Evolutionary conservation across 495 filamentous ascomycete genomes (phyloP), one percentile per base, ranked within the genome.

Genomic region (Barbatosphaeria neglecta): DNA sequence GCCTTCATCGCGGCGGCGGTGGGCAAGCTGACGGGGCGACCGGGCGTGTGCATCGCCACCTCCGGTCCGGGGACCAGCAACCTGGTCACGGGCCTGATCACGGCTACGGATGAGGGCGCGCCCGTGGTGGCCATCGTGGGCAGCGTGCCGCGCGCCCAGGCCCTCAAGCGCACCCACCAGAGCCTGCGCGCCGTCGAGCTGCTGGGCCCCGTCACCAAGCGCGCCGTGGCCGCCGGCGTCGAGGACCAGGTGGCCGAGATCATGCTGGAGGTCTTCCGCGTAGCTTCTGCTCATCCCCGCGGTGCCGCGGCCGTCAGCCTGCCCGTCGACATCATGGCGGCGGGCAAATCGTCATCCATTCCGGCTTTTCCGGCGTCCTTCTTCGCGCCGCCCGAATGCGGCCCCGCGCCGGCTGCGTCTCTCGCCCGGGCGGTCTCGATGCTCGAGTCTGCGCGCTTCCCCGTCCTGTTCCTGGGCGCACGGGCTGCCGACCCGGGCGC

Each of bases 181-280:
- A 61, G 56, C 40, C 53, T 67, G 46, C 52, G 51, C 16, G 50
- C 57, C 7, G 33, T 54, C 13, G 58, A 65, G 0, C 51, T 67
- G 18, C 50, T 67, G 6, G 38, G 44, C 4, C 59, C 62, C n/a
- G 53, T 56, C 16, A 52, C 55, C 7, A 68, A 68, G 42, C 53
- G 50, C 15, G 60, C 55, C 3, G 43, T 50, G 5, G 41, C 48
- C 3, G 52, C 63, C 24, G 56, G 63, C 6, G 56, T 63, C 11
- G 53, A 64, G 33, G 61, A 68, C 40, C 64, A 66, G 49, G 58
- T 60, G 13, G 59, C 63, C 28, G 64, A 68, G 48, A 58, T 64
- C 27, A 52, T 68, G 39, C 55, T 64, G 13, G 52, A 56, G 9
- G 60, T 59, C 18, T 66, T 68, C 49, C 50, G 64, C 15, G 53